Percentiles rank a stretch among this genome's conserved stretches.
Conservation (phyloP, 805 yeast species). For the Teunomyces cretensis region DNA sequence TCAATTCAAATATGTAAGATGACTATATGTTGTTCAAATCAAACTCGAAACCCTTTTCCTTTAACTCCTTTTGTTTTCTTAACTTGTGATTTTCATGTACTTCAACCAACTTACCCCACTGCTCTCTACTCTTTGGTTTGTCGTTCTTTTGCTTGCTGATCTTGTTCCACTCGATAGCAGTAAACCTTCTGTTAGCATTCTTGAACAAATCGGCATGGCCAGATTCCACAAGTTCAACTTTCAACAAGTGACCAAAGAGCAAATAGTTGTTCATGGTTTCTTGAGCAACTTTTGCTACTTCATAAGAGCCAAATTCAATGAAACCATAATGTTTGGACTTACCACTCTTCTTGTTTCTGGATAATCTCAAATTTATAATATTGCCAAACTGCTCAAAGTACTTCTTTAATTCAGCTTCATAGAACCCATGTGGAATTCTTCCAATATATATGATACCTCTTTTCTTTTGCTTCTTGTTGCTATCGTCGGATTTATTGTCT, state of each 20-base stretch:
- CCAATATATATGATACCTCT: conserved; percentile 85
- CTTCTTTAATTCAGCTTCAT: conserved; percentile 72
- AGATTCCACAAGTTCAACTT: conserved; percentile 55
- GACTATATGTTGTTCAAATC: conserved; percentile 14
- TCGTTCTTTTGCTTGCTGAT: conserved; percentile 55
- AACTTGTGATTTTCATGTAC: conserved; percentile 42
- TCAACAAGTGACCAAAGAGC: conserved; percentile 80
- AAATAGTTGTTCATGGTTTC: conserved; percentile 96
- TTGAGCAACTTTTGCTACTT: conserved; percentile 84
- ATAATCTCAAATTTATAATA: conserved; percentile 71
- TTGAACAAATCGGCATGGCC: conserved; percentile 59
- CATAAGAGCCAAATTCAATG: conserved; percentile 71
- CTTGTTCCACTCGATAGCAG: conserved; percentile 58
- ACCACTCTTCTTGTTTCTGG: conserved; percentile 89
- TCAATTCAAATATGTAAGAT: conserved; percentile 2
- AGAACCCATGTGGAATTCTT: conserved; percentile 88
- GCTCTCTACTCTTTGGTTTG: conserved; percentile 52
- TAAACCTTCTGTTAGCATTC: conserved; percentile 55
- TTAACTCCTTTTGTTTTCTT: conserved; percentile 49
- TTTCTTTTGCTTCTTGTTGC: conserved; percentile 19
- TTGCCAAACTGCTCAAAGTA: conserved; percentile 92
- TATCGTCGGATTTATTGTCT: conserved; percentile 15
- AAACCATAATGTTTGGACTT: conserved; percentile 90
- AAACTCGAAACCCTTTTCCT: conserved; percentile 59
- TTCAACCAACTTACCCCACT: conserved; percentile 55